phyloP scores from a whole-genome alignment of 768 basidiomycete genomes.

The Lanmaoa rubissima region DNA sequence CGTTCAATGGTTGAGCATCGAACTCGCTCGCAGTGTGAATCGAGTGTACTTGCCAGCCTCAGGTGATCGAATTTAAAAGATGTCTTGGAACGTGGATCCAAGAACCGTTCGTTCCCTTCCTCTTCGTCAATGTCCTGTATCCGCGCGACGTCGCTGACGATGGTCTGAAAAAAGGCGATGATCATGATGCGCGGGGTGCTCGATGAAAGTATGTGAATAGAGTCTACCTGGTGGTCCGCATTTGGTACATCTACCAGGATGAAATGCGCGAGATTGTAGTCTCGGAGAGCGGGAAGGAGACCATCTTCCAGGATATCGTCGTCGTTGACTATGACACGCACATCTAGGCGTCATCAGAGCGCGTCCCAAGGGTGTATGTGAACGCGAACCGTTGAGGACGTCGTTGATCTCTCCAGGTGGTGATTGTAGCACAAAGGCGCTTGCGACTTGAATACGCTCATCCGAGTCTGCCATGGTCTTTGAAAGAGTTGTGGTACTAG shows the following conservation, averaged over 20 bases:
- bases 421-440: slow-evolving; percentile 80
- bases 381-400: slow-evolving; percentile 76
- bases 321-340: slow-evolving; percentile 85
- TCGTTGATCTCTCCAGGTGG: slow-evolving; percentile 98
- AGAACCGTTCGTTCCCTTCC: slow-evolving; percentile 62
- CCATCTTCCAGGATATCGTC: slow-evolving; percentile 80
- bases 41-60: slow-evolving; percentile 55
- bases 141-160: slow-evolving; percentile 73
- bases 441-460: slow-evolving; percentile 70
- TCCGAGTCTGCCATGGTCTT: slow-evolving; percentile 48
- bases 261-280: slow-evolving; percentile 89
- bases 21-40: background rate
- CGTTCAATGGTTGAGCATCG: background rate
- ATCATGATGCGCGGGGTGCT: background rate
- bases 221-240: slow-evolving; percentile 66
- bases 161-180: slow-evolving; percentile 50
- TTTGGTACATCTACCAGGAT: slow-evolving; percentile 83
- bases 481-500: background rate
- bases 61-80: slow-evolving; percentile 87
- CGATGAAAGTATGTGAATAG: background rate
- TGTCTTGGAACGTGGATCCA: slow-evolving; percentile 78
- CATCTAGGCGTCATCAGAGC: slow-evolving; percentile 51
- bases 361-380: background rate
- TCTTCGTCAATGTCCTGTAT: slow-evolving; percentile 41
- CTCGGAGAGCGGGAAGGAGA: slow-evolving; percentile 70